Evolutionary conservation across 352 stramenopile genomes (phyloP).

Genomic region (Globisporangium carolinianum): DNA sequence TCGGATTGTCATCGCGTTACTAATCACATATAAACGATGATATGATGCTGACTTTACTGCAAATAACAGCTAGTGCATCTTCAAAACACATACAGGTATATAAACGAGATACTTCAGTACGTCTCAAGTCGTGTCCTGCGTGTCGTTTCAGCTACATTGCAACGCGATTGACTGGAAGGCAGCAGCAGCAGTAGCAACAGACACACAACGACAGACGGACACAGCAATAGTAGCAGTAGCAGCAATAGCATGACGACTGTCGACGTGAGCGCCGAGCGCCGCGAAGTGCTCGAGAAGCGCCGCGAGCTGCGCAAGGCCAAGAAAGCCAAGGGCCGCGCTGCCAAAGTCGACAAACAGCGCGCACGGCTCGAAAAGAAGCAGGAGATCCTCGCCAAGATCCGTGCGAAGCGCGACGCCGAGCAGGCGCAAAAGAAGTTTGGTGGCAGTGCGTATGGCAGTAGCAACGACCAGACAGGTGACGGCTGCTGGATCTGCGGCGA

Average conservation of each 20-base stretch:
- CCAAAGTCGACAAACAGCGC: conserved; percentile 59
- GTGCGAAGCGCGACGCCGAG: conserved; percentile 53
- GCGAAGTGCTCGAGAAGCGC: conserved; percentile 36
- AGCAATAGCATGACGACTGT: conserved; percentile 1
- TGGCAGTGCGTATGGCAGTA: conserved; percentile 13
- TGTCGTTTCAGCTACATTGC: neutral
- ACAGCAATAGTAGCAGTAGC: too few species aligned
- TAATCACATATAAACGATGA: too few species aligned
- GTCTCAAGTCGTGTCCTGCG: too few species aligned
- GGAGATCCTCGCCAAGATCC: conserved; percentile 71
- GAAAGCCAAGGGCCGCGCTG: conserved; percentile 62
- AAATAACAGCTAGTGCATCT: too few species aligned
- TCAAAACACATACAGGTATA: too few species aligned
- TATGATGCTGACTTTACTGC: too few species aligned
- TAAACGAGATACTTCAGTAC: too few species aligned
- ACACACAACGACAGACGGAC: neutral
- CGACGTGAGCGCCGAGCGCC: conserved; percentile 24
- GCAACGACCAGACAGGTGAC: conserved; percentile 18
- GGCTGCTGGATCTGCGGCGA: conserved; percentile 77
- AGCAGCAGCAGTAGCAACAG: neutral
- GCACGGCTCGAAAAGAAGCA: conserved; percentile 68
- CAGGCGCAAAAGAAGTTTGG: conserved; percentile 19
- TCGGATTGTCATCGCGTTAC: too few species aligned
- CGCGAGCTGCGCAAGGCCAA: conserved; percentile 77
- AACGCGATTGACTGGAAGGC: conserved; percentile 4